Base-by-base conservation (phyloP, 2,329 filamentous ascomycete species). In the Claviceps humidiphila region DNA sequence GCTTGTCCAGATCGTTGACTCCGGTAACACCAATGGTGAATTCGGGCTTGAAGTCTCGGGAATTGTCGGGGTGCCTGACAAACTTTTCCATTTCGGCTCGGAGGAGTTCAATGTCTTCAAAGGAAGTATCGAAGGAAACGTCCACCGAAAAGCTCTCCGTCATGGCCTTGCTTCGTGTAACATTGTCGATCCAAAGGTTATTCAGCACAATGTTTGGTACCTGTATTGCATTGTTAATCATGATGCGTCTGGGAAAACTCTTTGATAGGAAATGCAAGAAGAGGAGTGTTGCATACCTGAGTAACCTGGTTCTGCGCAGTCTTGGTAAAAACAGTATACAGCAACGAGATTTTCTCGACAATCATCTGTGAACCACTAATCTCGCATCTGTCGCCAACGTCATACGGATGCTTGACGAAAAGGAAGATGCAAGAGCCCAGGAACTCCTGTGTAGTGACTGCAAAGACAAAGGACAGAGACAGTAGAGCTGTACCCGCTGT, bases 361-460 rank as follows among this genome's bases (percentile, higher is more conserved):
- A 89, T 75, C 59, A 95, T 81, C 59, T 82, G 76, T 58, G 84
- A 76, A 16, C 74, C 75, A 50, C 66, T 71, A 57, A 97, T 85
- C 61, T 96, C 89, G 44, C 97, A 87, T 26, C 93, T 84, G 66
- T 98, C 93, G 55, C 91, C 90, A 22, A 97, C 89, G 65, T 98
- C 93, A 66, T 87, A 97, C 0, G 93, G 91, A 66, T 98, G 93
- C 74, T 98, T 98, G 73, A 97, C 89, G 62, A 98, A 98, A 1
- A 98, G 74, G 74, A 98, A 98, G 63, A 98, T 95, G 73, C 91
- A 97, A 40, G 90, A 96, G 62, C 91, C 91, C n/a, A 98, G 80
- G 57, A 98, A 86, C 68, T 98, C 93, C 68, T 96, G 90, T 3
- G 85, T 84, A 1, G 90, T 96, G 52, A 85, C 85, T 24, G 90